These are phyloP conservation scores for Penicillium salamii DNA, from an alignment of 495 filamentous ascomycete genomes.

Conservation along the genomic window DNA sequence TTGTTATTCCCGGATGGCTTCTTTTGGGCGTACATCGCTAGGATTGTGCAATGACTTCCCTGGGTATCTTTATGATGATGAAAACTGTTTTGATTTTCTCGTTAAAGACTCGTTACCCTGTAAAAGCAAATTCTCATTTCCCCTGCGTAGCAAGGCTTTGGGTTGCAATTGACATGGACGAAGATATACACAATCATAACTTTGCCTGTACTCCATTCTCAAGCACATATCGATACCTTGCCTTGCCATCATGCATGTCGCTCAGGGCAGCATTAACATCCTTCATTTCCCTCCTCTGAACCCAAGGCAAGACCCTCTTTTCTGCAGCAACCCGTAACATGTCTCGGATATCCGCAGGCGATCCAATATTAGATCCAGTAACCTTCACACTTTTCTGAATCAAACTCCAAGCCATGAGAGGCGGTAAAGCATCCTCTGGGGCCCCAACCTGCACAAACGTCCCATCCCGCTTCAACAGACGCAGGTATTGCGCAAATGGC, in stretches of 20 bases:
- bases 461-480: slow-evolving; percentile 65
- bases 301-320: slow-evolving; percentile 72
- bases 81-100: no score
- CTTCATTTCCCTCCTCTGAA: slow-evolving; percentile 65
- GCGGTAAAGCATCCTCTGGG: slow-evolving; percentile 61
- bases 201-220: slow-evolving; percentile 53
- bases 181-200: slow-evolving; percentile 21
- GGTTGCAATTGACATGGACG: no score
- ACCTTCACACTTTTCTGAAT: slow-evolving; percentile 69
- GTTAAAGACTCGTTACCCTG: no score
- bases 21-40: not conserved
- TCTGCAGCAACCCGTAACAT: slow-evolving; percentile 78
- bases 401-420: slow-evolving; percentile 62
- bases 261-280: slow-evolving; percentile 67
- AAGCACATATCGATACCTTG: slow-evolving; percentile 74
- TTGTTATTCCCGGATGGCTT: not conserved
- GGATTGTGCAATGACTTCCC: no score
- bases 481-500: slow-evolving; percentile 69
- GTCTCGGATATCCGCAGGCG: slow-evolving; percentile 67
- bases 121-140: no score
- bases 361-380: slow-evolving; percentile 71
- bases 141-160: no score
- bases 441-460: slow-evolving; percentile 80
- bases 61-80: no score
- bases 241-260: slow-evolving; percentile 67